Conservation (phyloP, 2,329 filamentous ascomycete species). For the Proliferodiscus dingleyae region DNA sequence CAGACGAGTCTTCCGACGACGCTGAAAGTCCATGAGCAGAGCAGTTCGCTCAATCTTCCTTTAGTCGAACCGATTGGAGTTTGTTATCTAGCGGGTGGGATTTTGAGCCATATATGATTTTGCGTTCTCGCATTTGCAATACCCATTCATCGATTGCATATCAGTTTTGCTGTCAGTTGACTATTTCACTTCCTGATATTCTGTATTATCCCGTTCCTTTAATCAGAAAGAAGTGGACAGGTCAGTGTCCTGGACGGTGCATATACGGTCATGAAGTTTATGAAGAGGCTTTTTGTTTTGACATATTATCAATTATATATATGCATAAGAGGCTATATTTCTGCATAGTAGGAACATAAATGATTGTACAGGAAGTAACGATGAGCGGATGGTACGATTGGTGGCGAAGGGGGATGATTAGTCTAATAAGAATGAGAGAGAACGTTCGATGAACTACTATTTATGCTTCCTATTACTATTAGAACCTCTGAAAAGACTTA, state of each 20-base stretch:
- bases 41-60: slow-evolving; percentile 3
- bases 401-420: too few species aligned
- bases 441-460: too few species aligned
- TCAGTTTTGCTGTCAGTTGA: slow-evolving; percentile 5
- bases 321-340: background rate
- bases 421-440: too few species aligned
- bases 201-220: slow-evolving; percentile 10
- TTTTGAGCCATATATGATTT: slow-evolving; percentile 3
- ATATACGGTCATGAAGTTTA: slow-evolving; percentile 24
- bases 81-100: slow-evolving; percentile 10
- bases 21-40: slow-evolving; percentile 8
- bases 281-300: slow-evolving; percentile 9
- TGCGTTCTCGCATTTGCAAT: slow-evolving; percentile 16
- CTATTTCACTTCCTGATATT: slow-evolving; percentile 12
- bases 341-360: background rate
- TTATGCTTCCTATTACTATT: too few species aligned
- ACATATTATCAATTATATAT: background rate
- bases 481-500: too few species aligned
- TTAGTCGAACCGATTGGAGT: background rate
- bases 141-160: slow-evolving; percentile 20
- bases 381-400: too few species aligned
- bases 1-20: slow-evolving; percentile 21
- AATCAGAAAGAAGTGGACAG: slow-evolving; percentile 3
- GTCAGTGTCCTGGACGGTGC: too few species aligned
- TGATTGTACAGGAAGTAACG: background rate